phyloP scores from a whole-genome alignment of 1,284 basidiomycete species.

The Phlebopus sp. region DNA sequence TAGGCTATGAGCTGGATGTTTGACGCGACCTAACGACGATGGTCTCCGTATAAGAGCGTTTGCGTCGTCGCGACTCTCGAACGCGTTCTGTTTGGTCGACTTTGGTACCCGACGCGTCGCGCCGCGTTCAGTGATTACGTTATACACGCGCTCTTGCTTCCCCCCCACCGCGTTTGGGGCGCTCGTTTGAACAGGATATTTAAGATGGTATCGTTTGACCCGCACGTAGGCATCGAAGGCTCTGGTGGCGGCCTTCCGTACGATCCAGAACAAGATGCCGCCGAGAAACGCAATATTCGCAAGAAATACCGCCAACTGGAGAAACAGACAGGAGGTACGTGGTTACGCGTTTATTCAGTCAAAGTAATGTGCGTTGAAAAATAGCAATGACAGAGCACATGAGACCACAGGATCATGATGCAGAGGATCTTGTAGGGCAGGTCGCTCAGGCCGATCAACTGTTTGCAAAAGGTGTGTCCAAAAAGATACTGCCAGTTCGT shows the following conservation, averaged over 20 bases:
- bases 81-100: slow-evolving; percentile 15
- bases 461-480: slow-evolving; percentile 54
- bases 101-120: slow-evolving; percentile 29
- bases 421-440: slow-evolving; percentile 53
- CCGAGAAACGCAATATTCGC: slow-evolving; percentile 68
- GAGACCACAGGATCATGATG: slow-evolving; percentile 53
- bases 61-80: background rate
- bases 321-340: slow-evolving; percentile 58
- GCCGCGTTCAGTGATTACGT: slow-evolving; percentile 25
- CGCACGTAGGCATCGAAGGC: background rate
- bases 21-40: background rate
- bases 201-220: slow-evolving; percentile 18
- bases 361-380: background rate
- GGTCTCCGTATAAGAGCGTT: background rate
- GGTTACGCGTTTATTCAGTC: slow-evolving; percentile 1
- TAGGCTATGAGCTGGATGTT: background rate
- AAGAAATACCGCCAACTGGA: slow-evolving; percentile 68
- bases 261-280: slow-evolving; percentile 77
- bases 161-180: background rate
- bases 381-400: slow-evolving; percentile 25
- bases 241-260: slow-evolving; percentile 45
- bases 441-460: slow-evolving; percentile 56
- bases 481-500: slow-evolving; percentile 1
- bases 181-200: background rate
- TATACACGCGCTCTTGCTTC: slow-evolving; percentile 12